phyloP scores from a whole-genome alignment of 495 filamentous ascomycete genomes.

The Cladorrhinum samala region DNA sequence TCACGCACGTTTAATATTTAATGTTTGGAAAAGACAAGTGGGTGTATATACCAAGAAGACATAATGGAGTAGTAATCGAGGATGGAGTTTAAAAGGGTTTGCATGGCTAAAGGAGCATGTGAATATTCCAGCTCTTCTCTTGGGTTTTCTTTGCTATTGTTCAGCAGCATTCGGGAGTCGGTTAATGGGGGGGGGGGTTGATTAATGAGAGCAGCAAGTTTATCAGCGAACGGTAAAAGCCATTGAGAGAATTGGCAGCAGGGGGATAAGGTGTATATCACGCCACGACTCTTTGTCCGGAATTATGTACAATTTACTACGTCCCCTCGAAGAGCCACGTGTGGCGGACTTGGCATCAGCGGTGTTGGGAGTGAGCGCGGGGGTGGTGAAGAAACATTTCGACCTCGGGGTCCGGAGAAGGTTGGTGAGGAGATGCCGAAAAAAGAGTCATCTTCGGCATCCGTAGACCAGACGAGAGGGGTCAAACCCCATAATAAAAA shows the following conservation, averaged over 20 bases:
- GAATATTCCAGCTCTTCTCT: not conserved
- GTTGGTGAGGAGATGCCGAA: not conserved
- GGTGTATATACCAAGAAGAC: too few species aligned
- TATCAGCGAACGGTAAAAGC: not conserved
- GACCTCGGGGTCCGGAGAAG: not conserved
- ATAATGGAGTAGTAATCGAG: too few species aligned
- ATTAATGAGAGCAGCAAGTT: not conserved
- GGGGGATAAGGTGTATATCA: not conserved
- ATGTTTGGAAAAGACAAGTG: not conserved
- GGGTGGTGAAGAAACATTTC: not conserved
- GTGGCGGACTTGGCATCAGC: slow-evolving; percentile 4
- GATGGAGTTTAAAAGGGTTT: too few species aligned
- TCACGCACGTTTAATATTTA: not conserved
- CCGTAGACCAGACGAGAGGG: too few species aligned
- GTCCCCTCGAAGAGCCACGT: not conserved
- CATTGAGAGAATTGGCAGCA: not conserved
- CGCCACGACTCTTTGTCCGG: not conserved
- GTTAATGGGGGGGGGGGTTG: not conserved
- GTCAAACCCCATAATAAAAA: too few species aligned
- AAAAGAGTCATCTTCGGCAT: not conserved
- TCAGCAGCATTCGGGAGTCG: not conserved
- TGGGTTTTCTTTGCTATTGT: not conserved
- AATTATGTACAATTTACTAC: slow-evolving; percentile 7
- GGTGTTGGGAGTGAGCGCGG: not conserved
- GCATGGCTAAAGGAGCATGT: not conserved